Conservation (phyloP, 768 basidiomycete species). For the Phaffia tasmanica region DNA sequence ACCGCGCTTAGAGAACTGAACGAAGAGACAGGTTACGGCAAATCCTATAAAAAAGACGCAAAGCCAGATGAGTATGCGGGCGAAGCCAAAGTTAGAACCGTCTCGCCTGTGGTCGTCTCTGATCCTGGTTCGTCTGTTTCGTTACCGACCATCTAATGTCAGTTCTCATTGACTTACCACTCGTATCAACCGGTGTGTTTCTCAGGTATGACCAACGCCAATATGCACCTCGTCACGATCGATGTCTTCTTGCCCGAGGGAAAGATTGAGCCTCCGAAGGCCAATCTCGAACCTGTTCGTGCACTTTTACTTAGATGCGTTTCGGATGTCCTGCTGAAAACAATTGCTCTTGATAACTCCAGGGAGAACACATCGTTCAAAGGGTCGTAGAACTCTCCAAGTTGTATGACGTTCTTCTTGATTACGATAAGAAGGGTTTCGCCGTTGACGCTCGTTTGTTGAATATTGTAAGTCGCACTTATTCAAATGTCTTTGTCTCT, state of each 20-base stretch:
- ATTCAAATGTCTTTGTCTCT: too few species aligned
- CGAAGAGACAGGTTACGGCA: conserved; percentile 19
- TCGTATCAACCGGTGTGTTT: background rate
- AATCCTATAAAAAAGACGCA: background rate
- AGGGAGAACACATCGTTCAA: conserved; percentile 26
- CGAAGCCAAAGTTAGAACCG: background rate
- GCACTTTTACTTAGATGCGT: background rate
- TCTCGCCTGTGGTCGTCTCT: conserved; percentile 3
- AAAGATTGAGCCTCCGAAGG: conserved; percentile 8
- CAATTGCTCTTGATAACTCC: background rate
- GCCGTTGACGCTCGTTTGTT: conserved; percentile 18
- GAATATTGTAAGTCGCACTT: conserved; percentile 11
- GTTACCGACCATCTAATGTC: background rate
- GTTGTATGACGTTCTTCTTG: conserved; percentile 6
- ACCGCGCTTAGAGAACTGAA: conserved; percentile 14
- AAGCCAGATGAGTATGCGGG: conserved; percentile 4
- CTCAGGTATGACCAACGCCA: conserved; percentile 24
- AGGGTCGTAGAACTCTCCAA: conserved; percentile 1
- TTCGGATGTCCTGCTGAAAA: too few species aligned
- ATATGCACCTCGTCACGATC: conserved; percentile 24
- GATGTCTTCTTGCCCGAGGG: conserved; percentile 13
- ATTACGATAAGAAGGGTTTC: conserved; percentile 14
- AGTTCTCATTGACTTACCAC: too few species aligned
- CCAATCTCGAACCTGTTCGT: conserved; percentile 15
- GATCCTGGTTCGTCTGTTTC: conserved; percentile 17